phyloP scores from a whole-genome alignment of 139 green algal species.

The Closterium sp. region DNA sequence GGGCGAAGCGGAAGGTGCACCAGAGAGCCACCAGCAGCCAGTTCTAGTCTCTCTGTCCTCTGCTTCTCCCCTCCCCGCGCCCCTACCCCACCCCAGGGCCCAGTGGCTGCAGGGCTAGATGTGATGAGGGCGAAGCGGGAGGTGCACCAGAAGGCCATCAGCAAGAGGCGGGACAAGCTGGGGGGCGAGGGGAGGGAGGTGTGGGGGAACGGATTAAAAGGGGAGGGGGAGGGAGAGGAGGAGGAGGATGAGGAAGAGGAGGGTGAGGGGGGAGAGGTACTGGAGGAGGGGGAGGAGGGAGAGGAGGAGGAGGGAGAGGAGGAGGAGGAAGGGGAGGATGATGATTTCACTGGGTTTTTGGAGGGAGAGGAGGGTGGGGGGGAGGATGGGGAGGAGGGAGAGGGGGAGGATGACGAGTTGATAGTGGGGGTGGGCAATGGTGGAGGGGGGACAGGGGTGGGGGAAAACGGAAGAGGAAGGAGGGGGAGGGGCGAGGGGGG shows the following conservation, averaged over 20 bases:
- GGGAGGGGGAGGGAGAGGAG: not conserved
- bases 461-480: not conserved
- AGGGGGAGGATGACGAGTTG: not conserved
- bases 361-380: not conserved
- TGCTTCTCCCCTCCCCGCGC: not conserved
- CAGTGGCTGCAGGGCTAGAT: not conserved
- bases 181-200: not conserved
- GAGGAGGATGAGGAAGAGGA: not conserved
- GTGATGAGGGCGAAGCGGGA: conserved; percentile 27
- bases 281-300: not conserved
- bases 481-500: not conserved
- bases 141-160: conserved; percentile 11
- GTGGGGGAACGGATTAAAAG: not conserved
- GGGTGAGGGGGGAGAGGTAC: not conserved
- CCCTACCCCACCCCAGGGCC: not conserved
- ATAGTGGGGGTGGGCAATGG: not conserved
- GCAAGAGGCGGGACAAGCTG: not conserved
- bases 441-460: not conserved
- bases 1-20: conserved; percentile 16
- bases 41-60: too few species aligned
- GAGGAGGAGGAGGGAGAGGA: not conserved
- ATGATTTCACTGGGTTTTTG: not conserved
- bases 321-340: not conserved
- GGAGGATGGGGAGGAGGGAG: not conserved
- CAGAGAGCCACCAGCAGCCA: not conserved